A percentile compares a stretch with the other conserved stretches of the same genome.
Evolutionary conservation across 2,329 filamentous ascomycete genomes (phyloP).

Genomic region (Periconia sp.): DNA sequence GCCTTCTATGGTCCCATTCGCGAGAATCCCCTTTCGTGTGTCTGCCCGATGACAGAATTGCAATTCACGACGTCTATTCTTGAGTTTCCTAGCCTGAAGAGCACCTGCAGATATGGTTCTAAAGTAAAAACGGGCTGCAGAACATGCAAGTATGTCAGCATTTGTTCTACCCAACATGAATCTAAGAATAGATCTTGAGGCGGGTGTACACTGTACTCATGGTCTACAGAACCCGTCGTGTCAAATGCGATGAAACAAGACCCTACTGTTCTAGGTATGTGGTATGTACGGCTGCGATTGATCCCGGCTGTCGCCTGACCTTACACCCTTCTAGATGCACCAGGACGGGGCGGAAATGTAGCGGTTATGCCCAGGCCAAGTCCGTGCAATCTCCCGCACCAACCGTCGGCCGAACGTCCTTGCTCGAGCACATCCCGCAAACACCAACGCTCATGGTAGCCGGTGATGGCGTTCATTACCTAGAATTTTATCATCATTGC

Average conservation of each 20-base stretch:
- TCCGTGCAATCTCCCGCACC: too few species aligned
- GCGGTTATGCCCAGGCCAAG: constrained; percentile 27
- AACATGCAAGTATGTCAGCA: constrained; percentile 8
- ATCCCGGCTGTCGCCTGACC: too few species aligned
- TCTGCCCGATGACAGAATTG: too few species aligned
- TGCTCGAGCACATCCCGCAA: too few species aligned
- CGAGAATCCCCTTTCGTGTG: too few species aligned
- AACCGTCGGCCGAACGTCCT: too few species aligned
- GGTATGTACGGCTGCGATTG: too few species aligned
- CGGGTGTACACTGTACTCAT: constrained; percentile 10
- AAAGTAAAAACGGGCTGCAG: constrained; percentile 12
- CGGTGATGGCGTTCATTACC: constrained; percentile 24
- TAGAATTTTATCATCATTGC: constrained; percentile 52
- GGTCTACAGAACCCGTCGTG: constrained; percentile 22
- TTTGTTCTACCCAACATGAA: constrained; percentile 1
- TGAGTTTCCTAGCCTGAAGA: constrained; percentile 13
- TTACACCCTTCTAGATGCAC: constrained; percentile 31
- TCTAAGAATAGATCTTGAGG: not conserved
- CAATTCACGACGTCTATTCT: constrained; percentile 4
- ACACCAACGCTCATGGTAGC: too few species aligned
- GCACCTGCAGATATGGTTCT: constrained; percentile 13
- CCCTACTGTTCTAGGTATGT: constrained; percentile 26
- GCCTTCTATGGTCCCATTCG: too few species aligned
- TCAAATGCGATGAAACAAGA: constrained; percentile 32
- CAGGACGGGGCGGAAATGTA: constrained; percentile 36